Evolutionary conservation across 2,329 filamentous ascomycete genomes (phyloP), one percentile per base, ranked within the genome.

Genomic region (Hypoxylon sp.): DNA sequence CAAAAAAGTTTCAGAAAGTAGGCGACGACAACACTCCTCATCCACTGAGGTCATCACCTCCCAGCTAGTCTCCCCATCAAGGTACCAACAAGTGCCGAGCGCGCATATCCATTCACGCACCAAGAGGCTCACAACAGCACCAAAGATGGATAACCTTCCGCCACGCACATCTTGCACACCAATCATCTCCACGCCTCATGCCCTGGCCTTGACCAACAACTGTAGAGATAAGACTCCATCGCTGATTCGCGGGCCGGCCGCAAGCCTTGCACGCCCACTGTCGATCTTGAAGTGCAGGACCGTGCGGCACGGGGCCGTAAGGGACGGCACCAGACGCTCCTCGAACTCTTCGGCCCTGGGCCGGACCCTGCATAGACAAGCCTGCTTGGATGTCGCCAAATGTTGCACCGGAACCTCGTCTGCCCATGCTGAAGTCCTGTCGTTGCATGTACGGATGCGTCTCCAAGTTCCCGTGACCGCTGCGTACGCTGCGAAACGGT

Each of bases 161-260:
- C 54, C 66, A 72, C 16, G 70, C 71, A 37, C 74, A 75, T 7
- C 72, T 60, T n/a, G 66, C 48, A 30, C 74, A 75, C 72, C 72
- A 74, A 11, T 73, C 69, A 0, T 56, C 32, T 2, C 73, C 71
- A 0, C 68, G 65, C 23, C 74, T 58, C 25, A 58, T 45, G 1
- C 72, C 72, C 5, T 23, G 39, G 1, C 73, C 69, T 7, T 34
- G 52, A 2, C 74, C 72, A 5, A 62, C 11, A 1, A 74, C n/a
- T 29, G 72, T 70, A 7, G 73, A 63, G 2, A 56, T 9, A n/a
- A 74, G 64, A 46, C 73, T 74, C 72, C 72, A 73, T 12, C 47
- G 19, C 59, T 74, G 71, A 25, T 66, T 43, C 23, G 62, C 60
- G 9, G 72, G 72, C 8, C 65, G 70, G 6, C 57, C 59, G 34